Evolutionary conservation across 805 yeast species (phyloP).

Genomic region (Wickerhamiella spandovensis): DNA sequence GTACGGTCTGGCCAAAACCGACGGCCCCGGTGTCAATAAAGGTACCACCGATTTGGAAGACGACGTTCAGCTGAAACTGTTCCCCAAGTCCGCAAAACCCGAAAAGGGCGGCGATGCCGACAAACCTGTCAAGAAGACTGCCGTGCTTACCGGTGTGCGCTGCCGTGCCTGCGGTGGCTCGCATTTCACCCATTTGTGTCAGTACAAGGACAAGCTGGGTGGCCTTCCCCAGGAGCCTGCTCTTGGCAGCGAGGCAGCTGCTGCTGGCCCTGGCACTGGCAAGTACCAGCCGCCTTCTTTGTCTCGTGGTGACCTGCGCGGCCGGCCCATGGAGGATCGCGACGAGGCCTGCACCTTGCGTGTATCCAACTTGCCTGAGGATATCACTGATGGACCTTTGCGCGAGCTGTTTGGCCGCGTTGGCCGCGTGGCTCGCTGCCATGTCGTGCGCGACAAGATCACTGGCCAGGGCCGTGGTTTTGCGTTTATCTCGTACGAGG

Average conservation of each 20-base stretch:
- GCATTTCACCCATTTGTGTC: slow-evolving; percentile 92
- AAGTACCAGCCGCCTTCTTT: slow-evolving; percentile 50
- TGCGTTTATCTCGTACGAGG: slow-evolving; percentile 74
- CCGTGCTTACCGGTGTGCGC: slow-evolving; percentile 30
- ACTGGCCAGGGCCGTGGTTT: slow-evolving; percentile 92
- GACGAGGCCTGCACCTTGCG: slow-evolving; percentile 82
- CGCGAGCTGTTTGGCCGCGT: slow-evolving; percentile 57
- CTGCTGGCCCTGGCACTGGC: slow-evolving; percentile 20
- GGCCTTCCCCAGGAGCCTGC: slow-evolving; percentile 31
- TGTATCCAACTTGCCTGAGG: slow-evolving; percentile 79
- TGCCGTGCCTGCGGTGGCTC: slow-evolving; percentile 93
- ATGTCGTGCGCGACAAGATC: slow-evolving; percentile 77
- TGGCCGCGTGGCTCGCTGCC: slow-evolving; percentile 58
- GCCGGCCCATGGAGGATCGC: slow-evolving; percentile 36
- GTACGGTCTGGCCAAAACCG: slow-evolving; percentile 66
- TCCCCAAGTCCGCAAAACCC: slow-evolving; percentile 26
- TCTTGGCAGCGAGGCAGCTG: slow-evolving; percentile 20
- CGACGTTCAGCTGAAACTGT: slow-evolving; percentile 52
- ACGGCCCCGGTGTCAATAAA: slow-evolving; percentile 76
- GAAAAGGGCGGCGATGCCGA: slow-evolving; percentile 49
- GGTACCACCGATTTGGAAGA: slow-evolving; percentile 85
- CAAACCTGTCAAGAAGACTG: slow-evolving; percentile 33
- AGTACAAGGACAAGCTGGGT: slow-evolving; percentile 78
- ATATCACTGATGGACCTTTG: slow-evolving; percentile 69
- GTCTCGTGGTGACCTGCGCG: slow-evolving; percentile 29